Evolutionary conservation across 2,329 filamentous ascomycete genomes (phyloP), one percentile per base, ranked within the genome.

Genomic region (Paramyrothecium sp.): DNA sequence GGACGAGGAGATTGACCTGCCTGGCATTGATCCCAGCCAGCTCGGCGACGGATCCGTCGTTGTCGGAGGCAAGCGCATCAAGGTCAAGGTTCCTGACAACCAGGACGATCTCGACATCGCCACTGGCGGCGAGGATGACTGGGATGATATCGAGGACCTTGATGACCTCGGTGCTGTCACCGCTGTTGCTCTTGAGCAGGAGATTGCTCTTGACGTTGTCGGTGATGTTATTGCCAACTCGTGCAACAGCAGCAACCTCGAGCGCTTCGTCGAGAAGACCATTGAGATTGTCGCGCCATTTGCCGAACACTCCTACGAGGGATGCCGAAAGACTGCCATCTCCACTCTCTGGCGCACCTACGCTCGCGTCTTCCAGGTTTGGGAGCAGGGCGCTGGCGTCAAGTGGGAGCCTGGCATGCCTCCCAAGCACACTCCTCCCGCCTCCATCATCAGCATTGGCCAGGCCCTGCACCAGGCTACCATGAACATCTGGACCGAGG

Each of bases 291-390:
- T 96, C 30, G 81, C 92, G 46, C 89, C 89, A 22, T 88, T 97
- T 54, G 86, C 89, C 49, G 91, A 97, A 69, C 94, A 98, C 78
- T 84, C 84, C 17, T 98, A 97, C 67, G 93, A 98, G 72, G 94
- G 94, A 61, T 92, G 96, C 67, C 90, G 95, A 66, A 97, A 96
- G 82, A 91, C 91, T 58, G 90, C 93, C 58, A 87, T 98, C 67
- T 89, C 91, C 65, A 97, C 94, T 11, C 82, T 98, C 22, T 97
- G 95, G 90, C 89, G 95, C 66, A 90, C 92, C 2, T 98, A 97
- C 70, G 91, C 92, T 60, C 92, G 92, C 71, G 87, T 98, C 47
- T 98, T 91, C 83, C 86, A 90, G 66, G 84, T 96, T 63, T 91
- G 91, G 69, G 92, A 97, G 77, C 89, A 92, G 68, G 59, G 62